Base-by-base conservation (phyloP, 1,284 basidiomycete species). In the Cutaneotrichosporon mucoides region DNA sequence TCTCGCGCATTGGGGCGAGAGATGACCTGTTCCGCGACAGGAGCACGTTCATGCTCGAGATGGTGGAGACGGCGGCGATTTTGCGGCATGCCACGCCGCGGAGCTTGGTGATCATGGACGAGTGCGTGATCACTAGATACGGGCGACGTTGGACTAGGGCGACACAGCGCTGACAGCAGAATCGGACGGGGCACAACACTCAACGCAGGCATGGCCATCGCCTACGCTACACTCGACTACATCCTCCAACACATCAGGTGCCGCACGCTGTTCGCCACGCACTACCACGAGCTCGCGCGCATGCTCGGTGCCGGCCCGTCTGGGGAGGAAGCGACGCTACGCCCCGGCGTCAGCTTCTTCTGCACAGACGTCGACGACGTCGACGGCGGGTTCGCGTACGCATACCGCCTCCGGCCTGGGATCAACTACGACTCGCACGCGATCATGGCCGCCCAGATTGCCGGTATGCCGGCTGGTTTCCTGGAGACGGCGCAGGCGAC, bases 71-170 rank as follows among this genome's bases (percentile, higher is more conserved):
- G 8, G 78, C 80, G 2, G 76, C 79, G 10, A 83, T 83, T 37
- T 69, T 99, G 33, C 82, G 84, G 33, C 84, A 87, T 37, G 92
- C 95, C 2, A 94, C 92, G 11, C 78, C 85, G 5, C 84, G 82
- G 56, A 94, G 91, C 61, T 80, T 97, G 57, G 89, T 96, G 15
- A 93, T 97, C 65, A 94, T 97, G 90, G 93, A 97, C 73, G 95
- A 99, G 72, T 76, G 51, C 58, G 73, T 66, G 13, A 8, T 13
- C 16, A 24, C 24, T 24, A 24, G 24, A 24, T 24, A 24, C 24
- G 24, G 24, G 24, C 24, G 24, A 24, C 24, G 2, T 24, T 24
- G 24, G 24, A 24, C 24, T 24, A 24, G 24, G 24, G 24, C 24
- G 24, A 24, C 24, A 24, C 24, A 24, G 24, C 12, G 53, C 58